Base-by-base conservation (phyloP, 2,329 filamentous ascomycete genomes). In the Pyrenochaeta sp. region DNA sequence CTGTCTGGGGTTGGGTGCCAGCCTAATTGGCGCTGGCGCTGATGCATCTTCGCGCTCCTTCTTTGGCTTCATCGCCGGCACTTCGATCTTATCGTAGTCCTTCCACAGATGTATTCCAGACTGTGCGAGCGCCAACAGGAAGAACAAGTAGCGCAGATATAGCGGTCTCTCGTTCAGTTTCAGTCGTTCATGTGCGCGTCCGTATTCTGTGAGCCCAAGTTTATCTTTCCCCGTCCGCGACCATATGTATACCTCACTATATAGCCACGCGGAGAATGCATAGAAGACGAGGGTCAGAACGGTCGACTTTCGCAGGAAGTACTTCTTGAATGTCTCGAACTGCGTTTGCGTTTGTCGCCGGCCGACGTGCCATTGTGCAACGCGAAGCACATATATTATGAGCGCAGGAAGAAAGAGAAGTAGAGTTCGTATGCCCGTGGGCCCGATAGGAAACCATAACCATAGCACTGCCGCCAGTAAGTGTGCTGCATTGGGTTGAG, bases 101-200 rank as follows among this genome's bases (percentile, higher is more conserved):
- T 80, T 81, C 72, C 85, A 87, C 15, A 96, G 81, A 73, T 97
- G 93, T 32, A 85, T 72, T 10, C 84, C 70, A 1, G 90, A 87
- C 75, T 96, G 91, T n/a, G 84, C 78, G 9, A 91, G 57, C 3
- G 91, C 91, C 43, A 95, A 83, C 0, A 88, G 76, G 2, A 89
- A 72, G 64, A 95, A 86, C 69, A 91, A 88, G 58, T 85, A 86
- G 34, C 91, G 88, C 50, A 97, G 82, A 73, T 93, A 95, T 27
- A 98, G 85, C 0, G 92, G 90, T 64, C 91, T 87, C 81, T 98
- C 94, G 74, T 98, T 98, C 57, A 97, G 79, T 51, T 88, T 85
- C 22, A 90, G 85, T 36, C 93, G 86, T 74, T 95, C 91, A 65
- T 85, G 82, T 10, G 80, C 72, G 76, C 86, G 87, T 59, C 85